A percentile compares a stretch with the other conserved stretches of the same genome.
Conservation (phyloP, 176 grass and related monocot genomes). For the Raddia distichophylla region DNA sequence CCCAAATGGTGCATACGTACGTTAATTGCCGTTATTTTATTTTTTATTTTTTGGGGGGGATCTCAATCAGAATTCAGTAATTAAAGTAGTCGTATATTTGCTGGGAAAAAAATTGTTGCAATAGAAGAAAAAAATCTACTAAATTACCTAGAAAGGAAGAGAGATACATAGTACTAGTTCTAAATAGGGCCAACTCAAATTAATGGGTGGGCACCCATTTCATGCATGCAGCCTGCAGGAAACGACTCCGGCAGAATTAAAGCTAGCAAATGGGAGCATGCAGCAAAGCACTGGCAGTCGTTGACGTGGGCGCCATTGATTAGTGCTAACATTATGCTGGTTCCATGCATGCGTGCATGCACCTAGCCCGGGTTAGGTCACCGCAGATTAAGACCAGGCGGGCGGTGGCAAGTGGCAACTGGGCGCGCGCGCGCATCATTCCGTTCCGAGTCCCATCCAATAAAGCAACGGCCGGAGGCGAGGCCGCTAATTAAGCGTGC, state of each 20-base stretch:
- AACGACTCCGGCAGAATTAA: not conserved
- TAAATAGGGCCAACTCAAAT: not conserved
- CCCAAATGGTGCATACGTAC: no score
- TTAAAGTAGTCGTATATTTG: not conserved
- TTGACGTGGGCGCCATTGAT: not conserved
- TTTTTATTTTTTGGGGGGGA: not conserved
- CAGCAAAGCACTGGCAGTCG: not conserved
- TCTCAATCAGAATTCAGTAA: not conserved
- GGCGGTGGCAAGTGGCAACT: not conserved
- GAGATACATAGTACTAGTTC: not conserved
- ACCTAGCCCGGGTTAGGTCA: constrained; percentile 45
- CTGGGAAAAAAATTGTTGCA: no score
- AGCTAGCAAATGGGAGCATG: not conserved
- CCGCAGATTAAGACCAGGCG: constrained; percentile 45
- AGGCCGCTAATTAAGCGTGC: constrained; percentile 4
- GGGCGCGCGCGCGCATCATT: constrained; percentile 25
- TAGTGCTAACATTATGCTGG: not conserved
- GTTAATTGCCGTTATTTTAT: not conserved
- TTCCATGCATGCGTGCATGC: constrained; percentile 37
- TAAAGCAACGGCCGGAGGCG: constrained; percentile 11
- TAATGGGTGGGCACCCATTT: not conserved
- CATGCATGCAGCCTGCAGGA: not conserved
- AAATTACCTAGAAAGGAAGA: not conserved
- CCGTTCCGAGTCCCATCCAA: constrained; percentile 9
- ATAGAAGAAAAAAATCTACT: not conserved